Conservation (phyloP, 352 stramenopile species). For the Globisporangium paroecandrum region DNA sequence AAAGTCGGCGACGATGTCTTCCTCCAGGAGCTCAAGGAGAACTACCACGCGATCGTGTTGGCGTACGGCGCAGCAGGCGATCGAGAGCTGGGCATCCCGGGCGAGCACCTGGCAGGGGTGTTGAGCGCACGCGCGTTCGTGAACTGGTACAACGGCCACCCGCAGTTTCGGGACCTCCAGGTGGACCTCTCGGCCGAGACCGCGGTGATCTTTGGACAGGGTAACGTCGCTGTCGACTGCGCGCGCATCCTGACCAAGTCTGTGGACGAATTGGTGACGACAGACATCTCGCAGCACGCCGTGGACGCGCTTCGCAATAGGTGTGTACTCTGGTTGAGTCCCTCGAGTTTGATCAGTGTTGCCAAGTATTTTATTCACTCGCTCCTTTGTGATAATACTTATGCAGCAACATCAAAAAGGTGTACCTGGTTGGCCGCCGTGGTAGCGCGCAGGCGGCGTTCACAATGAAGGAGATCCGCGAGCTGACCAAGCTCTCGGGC, state of each 20-base stretch:
- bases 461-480: constrained; percentile 96
- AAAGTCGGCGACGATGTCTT: constrained; percentile 83
- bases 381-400: background rate
- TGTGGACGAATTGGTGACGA: constrained; percentile 82
- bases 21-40: constrained; percentile 79
- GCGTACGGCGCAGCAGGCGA: constrained; percentile 95
- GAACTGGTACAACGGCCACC: constrained; percentile 99
- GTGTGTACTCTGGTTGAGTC: constrained; percentile 10
- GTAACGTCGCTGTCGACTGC: constrained; percentile 98
- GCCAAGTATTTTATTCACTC: background rate
- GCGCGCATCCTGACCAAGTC: constrained; percentile 94
- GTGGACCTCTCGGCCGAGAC: constrained; percentile 56
- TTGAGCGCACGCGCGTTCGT: constrained; percentile 93
- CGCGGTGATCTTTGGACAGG: constrained; percentile 96
- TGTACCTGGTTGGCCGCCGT: constrained; percentile 91
- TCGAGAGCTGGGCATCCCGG: constrained; percentile 80
- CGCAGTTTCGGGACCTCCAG: constrained; percentile 87
- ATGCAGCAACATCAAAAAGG: constrained; percentile 64
- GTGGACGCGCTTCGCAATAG: constrained; percentile 79
- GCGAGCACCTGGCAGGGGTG: constrained; percentile 74
- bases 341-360: background rate
- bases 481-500: constrained; percentile 81
- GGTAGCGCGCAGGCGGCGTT: constrained; percentile 96
- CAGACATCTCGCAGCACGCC: constrained; percentile 90
- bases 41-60: constrained; percentile 95